These are phyloP conservation scores for Schizothecium vesticola DNA, from an alignment of 495 filamentous ascomycete genomes.

Conservation along the genomic window DNA sequence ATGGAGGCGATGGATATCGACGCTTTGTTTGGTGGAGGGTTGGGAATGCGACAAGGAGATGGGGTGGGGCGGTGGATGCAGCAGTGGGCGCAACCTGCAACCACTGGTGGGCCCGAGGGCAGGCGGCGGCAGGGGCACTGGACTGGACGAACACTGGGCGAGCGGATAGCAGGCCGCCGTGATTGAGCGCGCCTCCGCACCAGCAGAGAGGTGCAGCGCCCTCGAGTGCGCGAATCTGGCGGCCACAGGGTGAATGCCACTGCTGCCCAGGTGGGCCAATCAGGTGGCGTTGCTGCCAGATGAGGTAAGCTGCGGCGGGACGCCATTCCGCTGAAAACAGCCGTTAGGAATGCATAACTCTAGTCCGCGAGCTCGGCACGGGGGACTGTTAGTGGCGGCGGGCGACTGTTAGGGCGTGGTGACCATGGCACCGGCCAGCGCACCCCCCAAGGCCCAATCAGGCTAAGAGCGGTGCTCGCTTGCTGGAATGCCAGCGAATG, in stretches of 20 bases:
- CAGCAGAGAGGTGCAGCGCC: conserved; percentile 14
- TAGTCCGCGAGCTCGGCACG: accelerated
- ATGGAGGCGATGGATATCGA: conserved; percentile 13
- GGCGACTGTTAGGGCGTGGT: background rate
- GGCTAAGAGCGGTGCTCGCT: conserved; percentile 22
- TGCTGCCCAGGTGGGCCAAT: conserved; percentile 22
- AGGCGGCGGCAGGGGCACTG: conserved; percentile 24
- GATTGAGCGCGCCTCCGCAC: conserved; percentile 25
- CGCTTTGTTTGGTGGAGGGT: conserved; percentile 9
- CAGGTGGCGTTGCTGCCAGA: conserved; percentile 7
- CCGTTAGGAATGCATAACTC: conserved; percentile 1
- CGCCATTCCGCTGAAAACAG: background rate
- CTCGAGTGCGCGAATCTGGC: conserved; percentile 13
- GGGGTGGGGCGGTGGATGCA: conserved; percentile 16
- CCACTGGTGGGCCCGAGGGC: conserved; percentile 22
- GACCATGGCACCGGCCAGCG: conserved; percentile 15
- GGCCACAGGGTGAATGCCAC: conserved; percentile 12
- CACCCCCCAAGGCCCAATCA: conserved; percentile 18
- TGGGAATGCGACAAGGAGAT: conserved; percentile 13
- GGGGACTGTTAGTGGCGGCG: background rate
- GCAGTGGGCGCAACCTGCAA: conserved; percentile 20
- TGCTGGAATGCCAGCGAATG: conserved; percentile 21
- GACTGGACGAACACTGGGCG: conserved; percentile 20
- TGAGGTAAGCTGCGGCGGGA: conserved; percentile 21
- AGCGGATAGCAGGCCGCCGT: conserved; percentile 32